phyloP scores from a whole-genome alignment of 2,329 filamentous ascomycete species.

The Thermochaetoides dissita region DNA sequence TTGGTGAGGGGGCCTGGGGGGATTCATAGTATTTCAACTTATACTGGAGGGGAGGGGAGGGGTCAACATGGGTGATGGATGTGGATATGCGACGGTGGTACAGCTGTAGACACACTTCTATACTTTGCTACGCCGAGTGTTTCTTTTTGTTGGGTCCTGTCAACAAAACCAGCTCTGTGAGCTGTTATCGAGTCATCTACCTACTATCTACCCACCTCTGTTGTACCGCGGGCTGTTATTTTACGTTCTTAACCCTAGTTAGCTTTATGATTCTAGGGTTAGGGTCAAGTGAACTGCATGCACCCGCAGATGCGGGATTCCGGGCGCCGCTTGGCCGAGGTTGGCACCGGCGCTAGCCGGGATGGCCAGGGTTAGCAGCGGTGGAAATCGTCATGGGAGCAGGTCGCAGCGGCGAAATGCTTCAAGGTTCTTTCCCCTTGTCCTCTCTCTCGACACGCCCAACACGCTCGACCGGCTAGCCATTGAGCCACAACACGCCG shows the following conservation, averaged over 20 bases:
- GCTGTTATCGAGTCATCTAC: no score
- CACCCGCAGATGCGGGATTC: neutral
- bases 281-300: conserved; percentile 5
- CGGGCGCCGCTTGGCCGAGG: conserved; percentile 22
- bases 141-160: no score
- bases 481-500: conserved; percentile 17
- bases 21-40: no score
- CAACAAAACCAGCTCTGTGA: no score
- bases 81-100: neutral
- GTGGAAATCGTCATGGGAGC: conserved; percentile 8
- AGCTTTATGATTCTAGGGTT: conserved; percentile 9
- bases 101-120: no score
- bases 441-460: no score
- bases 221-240: no score
- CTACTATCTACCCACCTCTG: no score
- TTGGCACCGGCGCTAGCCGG: conserved; percentile 32
- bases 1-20: conserved; percentile 28
- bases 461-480: neutral
- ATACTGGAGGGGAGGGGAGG: neutral
- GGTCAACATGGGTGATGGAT: neutral
- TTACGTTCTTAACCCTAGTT: no score
- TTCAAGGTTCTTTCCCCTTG: conserved; percentile 5
- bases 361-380: conserved; percentile 19
- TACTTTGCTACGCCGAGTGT: no score
- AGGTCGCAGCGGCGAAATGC: conserved; percentile 2